Conservation (phyloP, 306 rosid genomes). For the Delonix regia region DNA sequence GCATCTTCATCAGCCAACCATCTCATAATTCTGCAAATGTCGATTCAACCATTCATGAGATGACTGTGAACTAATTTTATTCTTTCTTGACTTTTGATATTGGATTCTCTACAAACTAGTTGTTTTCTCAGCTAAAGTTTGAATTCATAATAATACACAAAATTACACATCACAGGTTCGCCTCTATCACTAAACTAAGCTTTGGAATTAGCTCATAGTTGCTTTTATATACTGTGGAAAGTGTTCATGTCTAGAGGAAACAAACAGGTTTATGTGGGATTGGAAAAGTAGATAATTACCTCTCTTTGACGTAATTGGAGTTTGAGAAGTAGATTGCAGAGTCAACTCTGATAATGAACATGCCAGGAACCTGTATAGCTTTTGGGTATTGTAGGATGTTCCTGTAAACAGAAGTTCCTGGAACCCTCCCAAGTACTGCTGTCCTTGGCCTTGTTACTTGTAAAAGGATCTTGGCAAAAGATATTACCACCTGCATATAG, state of each 20-base stretch:
- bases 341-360: constrained; percentile 77
- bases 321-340: constrained; percentile 92
- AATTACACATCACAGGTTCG: too few relatives aligned
- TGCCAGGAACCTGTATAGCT: constrained; percentile 58
- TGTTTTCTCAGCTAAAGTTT: too few relatives aligned
- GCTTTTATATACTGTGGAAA: too few relatives aligned
- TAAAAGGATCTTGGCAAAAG: constrained; percentile 70
- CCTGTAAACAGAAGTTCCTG: constrained; percentile 60
- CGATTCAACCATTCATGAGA: background rate
- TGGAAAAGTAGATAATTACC: constrained; percentile 39
- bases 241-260: background rate
- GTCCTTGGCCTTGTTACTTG: constrained; percentile 89
- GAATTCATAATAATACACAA: too few relatives aligned
- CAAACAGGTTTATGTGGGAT: background rate
- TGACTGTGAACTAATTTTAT: background rate
- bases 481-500: constrained; percentile 46
- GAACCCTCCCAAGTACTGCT: constrained; percentile 73
- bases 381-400: constrained; percentile 72
- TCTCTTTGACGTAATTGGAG: constrained; percentile 79
- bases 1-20: constrained; percentile 70
- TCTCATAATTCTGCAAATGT: constrained; percentile 65
- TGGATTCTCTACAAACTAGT: too few relatives aligned
- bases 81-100: background rate
- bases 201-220: too few relatives aligned
- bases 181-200: too few relatives aligned